These are phyloP conservation scores for Vitis amurensis DNA, from an alignment of 164 flowering plant species.

Conservation along the genomic window DNA sequence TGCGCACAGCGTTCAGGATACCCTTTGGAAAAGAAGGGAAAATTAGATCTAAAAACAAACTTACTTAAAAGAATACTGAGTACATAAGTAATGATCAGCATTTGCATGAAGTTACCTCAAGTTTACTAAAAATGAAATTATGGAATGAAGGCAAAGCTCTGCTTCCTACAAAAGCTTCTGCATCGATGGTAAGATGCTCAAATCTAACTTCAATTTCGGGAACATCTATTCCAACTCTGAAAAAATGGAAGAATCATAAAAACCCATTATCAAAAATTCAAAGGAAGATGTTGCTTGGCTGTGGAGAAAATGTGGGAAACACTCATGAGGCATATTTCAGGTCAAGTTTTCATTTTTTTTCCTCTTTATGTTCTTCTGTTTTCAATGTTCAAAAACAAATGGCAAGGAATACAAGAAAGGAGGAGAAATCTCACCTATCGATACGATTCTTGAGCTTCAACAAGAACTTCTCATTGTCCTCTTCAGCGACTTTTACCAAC, in stretches of 20 bases:
- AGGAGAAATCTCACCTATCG: constrained; percentile 40
- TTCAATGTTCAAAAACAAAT: no score
- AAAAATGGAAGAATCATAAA: background rate
- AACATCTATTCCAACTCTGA: constrained; percentile 41
- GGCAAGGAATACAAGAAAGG: no score
- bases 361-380: no score
- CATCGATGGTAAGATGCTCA: constrained; percentile 36
- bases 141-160: constrained; percentile 41
- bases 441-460: constrained; percentile 58
- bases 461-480: constrained; percentile 79
- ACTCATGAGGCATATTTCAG: no score
- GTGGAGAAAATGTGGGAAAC: no score
- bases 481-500: constrained; percentile 55
- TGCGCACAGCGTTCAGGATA: constrained; percentile 32
- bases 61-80: background rate
- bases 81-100: background rate
- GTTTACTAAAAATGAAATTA: constrained; percentile 23
- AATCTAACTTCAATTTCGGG: constrained; percentile 44
- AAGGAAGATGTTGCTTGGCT: no score
- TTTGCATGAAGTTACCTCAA: constrained; percentile 23
- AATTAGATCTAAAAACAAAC: background rate
- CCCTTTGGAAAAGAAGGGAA: constrained; percentile 24
- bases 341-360: no score
- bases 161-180: constrained; percentile 39
- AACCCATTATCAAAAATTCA: no score